phyloP scores from a whole-genome alignment of 441 rosid genomes.

The Jatropha multifida region DNA sequence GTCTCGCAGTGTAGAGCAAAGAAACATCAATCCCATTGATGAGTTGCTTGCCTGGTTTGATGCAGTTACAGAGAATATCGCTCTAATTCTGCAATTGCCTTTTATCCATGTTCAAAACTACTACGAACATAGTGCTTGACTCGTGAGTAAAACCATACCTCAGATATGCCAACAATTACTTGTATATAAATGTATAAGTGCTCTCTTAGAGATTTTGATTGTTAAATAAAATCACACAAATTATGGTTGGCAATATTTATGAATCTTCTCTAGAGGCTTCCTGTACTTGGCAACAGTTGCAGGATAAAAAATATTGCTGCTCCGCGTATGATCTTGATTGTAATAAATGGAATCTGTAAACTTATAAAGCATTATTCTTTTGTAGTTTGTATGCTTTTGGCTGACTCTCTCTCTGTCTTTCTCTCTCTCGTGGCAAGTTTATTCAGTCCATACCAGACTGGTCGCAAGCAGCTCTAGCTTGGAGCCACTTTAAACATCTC shows the following conservation, averaged over 20 bases:
- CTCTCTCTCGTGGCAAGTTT: neutral
- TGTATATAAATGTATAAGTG: constrained; percentile 28
- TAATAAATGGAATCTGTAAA: neutral
- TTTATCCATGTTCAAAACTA: neutral
- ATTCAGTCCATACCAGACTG: too few relatives aligned
- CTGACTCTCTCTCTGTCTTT: neutral
- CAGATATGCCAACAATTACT: constrained; percentile 3
- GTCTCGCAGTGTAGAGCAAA: constrained; percentile 84
- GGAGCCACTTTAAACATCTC: too few relatives aligned
- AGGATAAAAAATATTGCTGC: constrained; percentile 2
- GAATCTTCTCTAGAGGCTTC: neutral
- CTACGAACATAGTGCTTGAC: neutral
- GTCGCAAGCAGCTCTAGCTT: too few relatives aligned
- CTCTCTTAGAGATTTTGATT: constrained; percentile 9
- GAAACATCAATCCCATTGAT: constrained; percentile 92
- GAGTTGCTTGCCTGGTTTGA: neutral
- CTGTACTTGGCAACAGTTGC: neutral
- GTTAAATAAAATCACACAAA: constrained; percentile 23
- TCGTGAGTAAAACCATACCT: constrained; percentile 7
- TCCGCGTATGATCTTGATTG: neutral
- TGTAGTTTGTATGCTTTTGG: neutral
- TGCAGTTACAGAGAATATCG: constrained; percentile 9
- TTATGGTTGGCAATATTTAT: constrained; percentile 20
- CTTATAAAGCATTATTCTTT: neutral
- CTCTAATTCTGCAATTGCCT: neutral